Base-by-base conservation (phyloP, 257 asterid species). In the Nicotiana benthamiana region DNA sequence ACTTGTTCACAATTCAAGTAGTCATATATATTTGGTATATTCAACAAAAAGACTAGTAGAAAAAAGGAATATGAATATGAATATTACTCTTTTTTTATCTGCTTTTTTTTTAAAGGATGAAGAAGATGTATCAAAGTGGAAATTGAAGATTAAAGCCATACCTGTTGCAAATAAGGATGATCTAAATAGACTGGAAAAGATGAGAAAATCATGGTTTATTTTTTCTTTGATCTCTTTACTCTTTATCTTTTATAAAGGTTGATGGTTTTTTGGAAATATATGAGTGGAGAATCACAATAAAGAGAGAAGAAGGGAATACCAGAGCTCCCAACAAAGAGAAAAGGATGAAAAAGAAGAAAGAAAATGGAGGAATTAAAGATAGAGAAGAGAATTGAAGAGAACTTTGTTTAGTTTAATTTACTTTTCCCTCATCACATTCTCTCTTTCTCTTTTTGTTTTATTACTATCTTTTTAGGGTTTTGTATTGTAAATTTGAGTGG, bases 141-240 rank as follows among this genome's bases (percentile, higher is more conserved):
- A 70, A 27, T 27, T 66, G 28, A 52, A 36, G 82, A 75, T 48
- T 70, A 81, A 60, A 83, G 56, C 81, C 85, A 61, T 82, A 87
- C 90, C 87, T 87, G 90, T n/a, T 87, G 90, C 87, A 84, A 74
- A 87, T 82, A 83, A 75, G 89, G 84, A 83, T 87, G 90, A 85
- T 87, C 90, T 85, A 83, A 85, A 87, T 87, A 87, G 86, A 83
- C 80, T 76, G 90, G 88, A 87, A 87, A 82, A 85, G 90, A 87
- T 70, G 89, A 85, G 88, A 87, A 87, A 85, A 72, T 86, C 90
- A 87, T 83, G 76, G 28, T 54, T 79, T 75, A 75, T 82, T 79
- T 79, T 63, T 79, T 64, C 61, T 48, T 79, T 43, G 75, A 60
- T 81, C 80, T 70, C 82, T 87, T 83, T 64, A 63, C 75, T 79